These are phyloP conservation scores for Chlamydomonas incerta DNA, from an alignment of 139 green algal genomes.

Conservation along the genomic window DNA sequence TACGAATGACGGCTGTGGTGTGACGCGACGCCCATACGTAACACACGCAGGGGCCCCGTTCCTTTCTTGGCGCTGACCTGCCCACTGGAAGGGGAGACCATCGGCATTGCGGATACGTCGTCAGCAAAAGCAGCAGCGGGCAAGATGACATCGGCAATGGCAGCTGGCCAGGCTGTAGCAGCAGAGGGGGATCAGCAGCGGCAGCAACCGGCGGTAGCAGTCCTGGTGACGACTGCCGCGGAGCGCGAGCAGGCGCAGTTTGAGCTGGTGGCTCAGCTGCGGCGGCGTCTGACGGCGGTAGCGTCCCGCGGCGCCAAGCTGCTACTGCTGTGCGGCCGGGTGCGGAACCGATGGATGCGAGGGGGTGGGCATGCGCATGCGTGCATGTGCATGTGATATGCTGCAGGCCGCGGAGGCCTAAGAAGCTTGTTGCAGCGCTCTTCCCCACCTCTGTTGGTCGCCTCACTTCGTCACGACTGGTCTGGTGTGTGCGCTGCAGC, in stretches of 20 bases:
- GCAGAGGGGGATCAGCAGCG: background rate
- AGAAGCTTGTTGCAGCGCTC: too few species aligned
- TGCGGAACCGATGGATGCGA: too few species aligned
- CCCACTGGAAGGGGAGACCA: constrained; percentile 11
- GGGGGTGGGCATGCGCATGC: background rate
- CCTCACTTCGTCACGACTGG: too few species aligned
- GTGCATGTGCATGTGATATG: background rate
- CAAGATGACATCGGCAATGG: too few species aligned
- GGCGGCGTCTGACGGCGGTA: background rate
- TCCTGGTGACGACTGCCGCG: background rate
- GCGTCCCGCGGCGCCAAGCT: constrained; percentile 2
- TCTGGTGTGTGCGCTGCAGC: background rate
- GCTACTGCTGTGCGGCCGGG: constrained; percentile 4
- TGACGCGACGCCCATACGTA: too few species aligned
- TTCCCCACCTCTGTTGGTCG: too few species aligned
- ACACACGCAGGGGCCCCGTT: background rate
- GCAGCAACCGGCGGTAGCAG: background rate
- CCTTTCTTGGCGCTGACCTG: constrained; percentile 17
- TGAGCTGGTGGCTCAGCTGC: background rate
- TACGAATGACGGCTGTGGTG: too few species aligned
- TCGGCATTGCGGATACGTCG: background rate
- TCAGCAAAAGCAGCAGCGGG: too few species aligned
- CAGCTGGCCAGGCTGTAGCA: too few species aligned
- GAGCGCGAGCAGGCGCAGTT: background rate
- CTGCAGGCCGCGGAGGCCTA: too few species aligned